Percentiles rank a stretch among this genome's conserved stretches.
phyloP scores from a whole-genome alignment of 805 yeast genomes.

The Kuraishia floccosa region DNA sequence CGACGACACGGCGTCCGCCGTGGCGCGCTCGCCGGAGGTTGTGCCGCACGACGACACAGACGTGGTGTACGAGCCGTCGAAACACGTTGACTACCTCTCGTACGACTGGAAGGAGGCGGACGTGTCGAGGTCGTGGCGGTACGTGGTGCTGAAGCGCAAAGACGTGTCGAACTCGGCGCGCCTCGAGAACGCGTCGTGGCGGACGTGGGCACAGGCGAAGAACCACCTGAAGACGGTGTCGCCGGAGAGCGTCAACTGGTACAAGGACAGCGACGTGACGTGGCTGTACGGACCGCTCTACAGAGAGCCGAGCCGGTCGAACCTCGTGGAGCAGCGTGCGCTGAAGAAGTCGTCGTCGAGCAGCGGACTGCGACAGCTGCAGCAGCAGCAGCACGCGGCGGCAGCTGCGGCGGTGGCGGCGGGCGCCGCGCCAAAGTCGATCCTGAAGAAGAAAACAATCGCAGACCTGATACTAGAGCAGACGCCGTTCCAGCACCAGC shows the following conservation, averaged over 20 bases:
- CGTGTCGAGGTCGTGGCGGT: constrained; percentile 92
- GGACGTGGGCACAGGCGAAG: constrained; percentile 92
- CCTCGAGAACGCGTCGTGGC: constrained; percentile 83
- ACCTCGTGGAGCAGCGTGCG: no score
- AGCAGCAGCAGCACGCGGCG: no score
- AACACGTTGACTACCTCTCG: constrained; percentile 90
- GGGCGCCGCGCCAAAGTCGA: constrained; percentile 49
- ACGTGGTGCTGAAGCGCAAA: constrained; percentile 70
- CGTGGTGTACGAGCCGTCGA: constrained; percentile 66
- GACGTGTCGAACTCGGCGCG: constrained; percentile 77
- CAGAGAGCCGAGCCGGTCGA: constrained; percentile 6
- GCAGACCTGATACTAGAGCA: constrained; percentile 70
- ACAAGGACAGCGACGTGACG: constrained; percentile 92
- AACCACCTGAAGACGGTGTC: constrained; percentile 64
- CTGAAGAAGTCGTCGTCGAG: constrained; percentile 1
- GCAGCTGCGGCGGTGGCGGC: no score
- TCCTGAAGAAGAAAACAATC: constrained; percentile 76
- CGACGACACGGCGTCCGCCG: constrained; percentile 10
- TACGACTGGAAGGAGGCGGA: constrained; percentile 95
- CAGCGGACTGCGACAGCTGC: constrained; percentile 1
- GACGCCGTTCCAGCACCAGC: constrained; percentile 22
- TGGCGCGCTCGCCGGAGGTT: constrained; percentile 8
- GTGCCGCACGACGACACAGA: constrained; percentile 80
- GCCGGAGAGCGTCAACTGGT: constrained; percentile 92
- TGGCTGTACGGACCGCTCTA: constrained; percentile 91